phyloP scores from a whole-genome alignment of 1,284 basidiomycete species.

The Microstroma glucosiphilum region DNA sequence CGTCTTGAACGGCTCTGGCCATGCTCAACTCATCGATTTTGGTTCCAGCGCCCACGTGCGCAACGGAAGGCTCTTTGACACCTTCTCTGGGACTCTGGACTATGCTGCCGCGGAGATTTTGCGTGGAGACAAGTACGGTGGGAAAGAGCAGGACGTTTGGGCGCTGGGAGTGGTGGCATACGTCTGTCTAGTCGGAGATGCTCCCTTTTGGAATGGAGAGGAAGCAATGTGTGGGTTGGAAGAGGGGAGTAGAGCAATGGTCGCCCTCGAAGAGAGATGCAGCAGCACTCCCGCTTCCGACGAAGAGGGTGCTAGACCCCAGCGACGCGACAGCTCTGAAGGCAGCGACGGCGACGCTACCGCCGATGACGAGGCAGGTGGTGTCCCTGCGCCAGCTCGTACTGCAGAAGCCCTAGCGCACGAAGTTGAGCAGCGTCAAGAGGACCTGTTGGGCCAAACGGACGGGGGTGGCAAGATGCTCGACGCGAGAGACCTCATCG shows the following conservation, averaged over 20 bases:
- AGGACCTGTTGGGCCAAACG: conserved; percentile 9
- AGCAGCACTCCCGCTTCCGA: background rate
- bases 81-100: conserved; percentile 76
- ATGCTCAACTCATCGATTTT: conserved; percentile 89
- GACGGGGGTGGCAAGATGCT: conserved; percentile 74
- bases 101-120: conserved; percentile 96
- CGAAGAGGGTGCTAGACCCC: background rate
- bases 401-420: conserved; percentile 11
- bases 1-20: conserved; percentile 53
- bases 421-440: background rate
- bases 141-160: conserved; percentile 97
- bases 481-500: conserved; percentile 72
- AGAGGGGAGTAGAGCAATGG: conserved; percentile 37
- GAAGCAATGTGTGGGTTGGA: conserved; percentile 40
- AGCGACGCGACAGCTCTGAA: background rate
- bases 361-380: background rate
- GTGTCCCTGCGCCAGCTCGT: conserved; percentile 13
- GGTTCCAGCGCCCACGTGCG: conserved; percentile 63
- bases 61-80: conserved; percentile 80
- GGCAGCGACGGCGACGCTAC: background rate
- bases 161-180: conserved; percentile 96
- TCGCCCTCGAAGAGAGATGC: conserved; percentile 33
- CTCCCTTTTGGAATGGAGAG: conserved; percentile 63
- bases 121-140: conserved; percentile 84
- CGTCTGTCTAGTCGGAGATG: conserved; percentile 90